Evolutionary conservation across 805 yeast genomes (phyloP), one percentile per base, ranked within the genome.

Genomic region (Vanderwaltozyma yarrowii): DNA sequence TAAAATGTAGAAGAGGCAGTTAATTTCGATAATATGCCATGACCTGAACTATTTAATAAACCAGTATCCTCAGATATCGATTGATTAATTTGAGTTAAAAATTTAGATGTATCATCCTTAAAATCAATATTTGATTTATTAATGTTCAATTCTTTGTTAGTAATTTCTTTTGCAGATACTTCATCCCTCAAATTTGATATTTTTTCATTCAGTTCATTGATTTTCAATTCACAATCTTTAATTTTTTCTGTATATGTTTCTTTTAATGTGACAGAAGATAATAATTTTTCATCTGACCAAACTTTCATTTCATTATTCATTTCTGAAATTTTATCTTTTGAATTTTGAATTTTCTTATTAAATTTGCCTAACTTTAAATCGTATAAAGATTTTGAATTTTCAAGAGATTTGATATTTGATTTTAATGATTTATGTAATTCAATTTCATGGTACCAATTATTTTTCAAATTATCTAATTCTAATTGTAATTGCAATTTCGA

Each of bases 321-420:
- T 38, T 47, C 56, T 7, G 28, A 27, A 5, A 51, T 45, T 32
- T 57, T 58, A 8, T 41, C 34, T 15, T 40, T 38, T n/a, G 51
- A 32, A 16, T 48, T 52, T 12, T 46, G 47, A 16, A 58, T 53
- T 16, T 54, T 56, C 36, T 52, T 51, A 28, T 47, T 49, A 12
- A 55, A 33, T 37, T 58, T 58, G 16, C 50, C 54, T 33, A 51
- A 37, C 36, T 59, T 56, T 33, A 56, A 40, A 34, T 59, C 64
- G 35, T 52, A 49, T 20, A 56, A 42, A 12, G 57, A 33, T 37
- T 58, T 59, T 10, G 59, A 49, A 41, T 57, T 57, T 36, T 59
- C 64, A 33, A 59, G 41, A 2, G 60, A 52, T 39, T 56, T 58
- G 13, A 58, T 59, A 31, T 53, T 57, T 12, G 60, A 56, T 40